Evolutionary conservation across 1,284 basidiomycete genomes (phyloP), one percentile per base, ranked within the genome.

Genomic region (Leccinum griseonigrum): DNA sequence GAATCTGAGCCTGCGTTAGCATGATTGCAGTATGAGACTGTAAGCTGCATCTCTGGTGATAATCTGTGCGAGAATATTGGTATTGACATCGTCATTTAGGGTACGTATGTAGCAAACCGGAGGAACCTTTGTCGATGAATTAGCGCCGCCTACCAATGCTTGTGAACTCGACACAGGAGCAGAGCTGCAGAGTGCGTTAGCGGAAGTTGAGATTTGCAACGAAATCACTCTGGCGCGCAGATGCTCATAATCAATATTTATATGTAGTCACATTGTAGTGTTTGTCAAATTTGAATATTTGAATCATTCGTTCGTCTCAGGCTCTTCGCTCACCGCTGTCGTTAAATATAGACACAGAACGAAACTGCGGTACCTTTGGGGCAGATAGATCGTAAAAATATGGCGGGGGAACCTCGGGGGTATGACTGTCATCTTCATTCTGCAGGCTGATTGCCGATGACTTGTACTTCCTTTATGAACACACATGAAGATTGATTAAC

Each of bases 391-490:
- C 32, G 9, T 26, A 43, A 3, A 10, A 9, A 18, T 22, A 32
- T 4, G n/a, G 9, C 62, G 53, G 58, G 11, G 29, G 16, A 53
- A 60, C 3, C 18, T 64, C 58, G 53, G 63, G 34, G 5, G 3
- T 5, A 46, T n/a, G 38, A 28, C 9, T 46, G 18, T n/a, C n/a
- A 52, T 51, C 16, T 22, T 18, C 50, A 11, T 11, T 43, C 29
- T 51, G 60, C 34, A 62, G 40, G 60, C n/a, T 31, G 51, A 54
- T 26, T 43, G 32, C 34, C 29, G 14, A 54, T 60, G 50, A 22
- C 26, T 32, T 43, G 11, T 16, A 22, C 7, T 34, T 10, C 31
- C 16, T 46, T 46, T 13, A 36, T 28, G 6, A 16, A 48, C 50
- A 36, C 53, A 48, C 60, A 22, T 43, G 26, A 53, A 32, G 18